phyloP scores from a whole-genome alignment of 441 rosid species.

The Arabidopsis lyrata region DNA sequence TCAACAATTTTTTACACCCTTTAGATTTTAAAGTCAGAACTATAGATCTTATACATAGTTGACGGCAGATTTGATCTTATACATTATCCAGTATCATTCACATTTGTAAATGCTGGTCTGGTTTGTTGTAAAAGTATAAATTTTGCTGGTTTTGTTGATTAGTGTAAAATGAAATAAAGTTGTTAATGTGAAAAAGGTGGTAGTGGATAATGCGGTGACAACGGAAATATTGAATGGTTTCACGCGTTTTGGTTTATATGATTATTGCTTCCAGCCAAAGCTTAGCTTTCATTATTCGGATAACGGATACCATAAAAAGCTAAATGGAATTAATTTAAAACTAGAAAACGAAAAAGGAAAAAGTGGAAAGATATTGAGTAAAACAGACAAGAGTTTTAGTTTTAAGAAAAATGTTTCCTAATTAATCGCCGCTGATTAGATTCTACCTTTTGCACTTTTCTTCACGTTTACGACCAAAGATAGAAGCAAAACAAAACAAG shows the following conservation, averaged over 20 bases:
- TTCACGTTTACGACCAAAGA: slow-evolving; percentile 18
- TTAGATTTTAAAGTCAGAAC: not conserved
- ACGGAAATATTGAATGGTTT: slow-evolving; percentile 33
- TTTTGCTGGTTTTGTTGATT: not conserved
- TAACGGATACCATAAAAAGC: slow-evolving; percentile 41
- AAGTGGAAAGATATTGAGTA: not conserved
- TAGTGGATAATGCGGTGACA: slow-evolving; percentile 36
- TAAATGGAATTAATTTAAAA: not conserved
- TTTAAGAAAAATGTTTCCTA: slow-evolving; percentile 15
- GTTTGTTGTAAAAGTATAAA: not conserved
- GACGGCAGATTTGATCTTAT: not conserved
- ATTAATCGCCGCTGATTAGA: slow-evolving; percentile 39
- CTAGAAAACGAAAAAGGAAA: not conserved
- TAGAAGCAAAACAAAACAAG: not conserved
- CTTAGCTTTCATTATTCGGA: slow-evolving; percentile 40
- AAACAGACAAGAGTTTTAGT: slow-evolving; percentile 16
- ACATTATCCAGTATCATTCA: slow-evolving; percentile 6
- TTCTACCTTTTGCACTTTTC: slow-evolving; percentile 22
- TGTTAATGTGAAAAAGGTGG: not conserved
- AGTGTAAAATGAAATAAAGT: not conserved
- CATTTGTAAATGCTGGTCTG: not conserved
- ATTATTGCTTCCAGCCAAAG: slow-evolving; percentile 57
- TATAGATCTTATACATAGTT: not conserved
- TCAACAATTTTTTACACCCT: slow-evolving; percentile 23
- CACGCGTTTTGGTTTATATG: slow-evolving; percentile 62